These are phyloP conservation scores for Prunus dulcis DNA, from an alignment of 306 rosid species.

Conservation along the genomic window DNA sequence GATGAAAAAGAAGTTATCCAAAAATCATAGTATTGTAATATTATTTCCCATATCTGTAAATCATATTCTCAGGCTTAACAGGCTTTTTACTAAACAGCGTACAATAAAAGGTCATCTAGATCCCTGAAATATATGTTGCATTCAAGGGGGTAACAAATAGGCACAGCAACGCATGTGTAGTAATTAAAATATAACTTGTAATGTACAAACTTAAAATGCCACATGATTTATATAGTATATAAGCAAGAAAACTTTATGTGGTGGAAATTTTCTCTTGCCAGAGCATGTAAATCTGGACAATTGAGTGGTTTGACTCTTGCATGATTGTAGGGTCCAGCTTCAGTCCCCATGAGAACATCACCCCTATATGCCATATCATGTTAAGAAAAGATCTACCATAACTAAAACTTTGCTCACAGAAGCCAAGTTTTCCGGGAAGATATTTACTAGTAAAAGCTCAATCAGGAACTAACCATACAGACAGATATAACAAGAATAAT, in stretches of 20 bases:
- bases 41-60: neutral
- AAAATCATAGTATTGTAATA: neutral
- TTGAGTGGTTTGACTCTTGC: too few species aligned
- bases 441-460: too few species aligned
- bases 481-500: too few species aligned
- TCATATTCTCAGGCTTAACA: neutral
- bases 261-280: too few species aligned
- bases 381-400: too few species aligned
- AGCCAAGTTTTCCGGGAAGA: too few species aligned
- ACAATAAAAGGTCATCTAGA: neutral
- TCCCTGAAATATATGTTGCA: neutral
- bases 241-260: neutral
- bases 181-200: neutral
- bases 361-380: too few species aligned
- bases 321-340: too few species aligned
- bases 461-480: too few species aligned
- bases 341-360: too few species aligned
- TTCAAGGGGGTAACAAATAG: neutral
- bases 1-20: conserved; percentile 17
- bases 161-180: neutral
- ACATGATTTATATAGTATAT: neutral
- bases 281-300: too few species aligned
- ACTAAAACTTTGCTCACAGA: too few species aligned
- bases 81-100: neutral
- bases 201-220: neutral